Conservation (phyloP, 495 filamentous ascomycete genomes). For the Neurospora discreta region DNA sequence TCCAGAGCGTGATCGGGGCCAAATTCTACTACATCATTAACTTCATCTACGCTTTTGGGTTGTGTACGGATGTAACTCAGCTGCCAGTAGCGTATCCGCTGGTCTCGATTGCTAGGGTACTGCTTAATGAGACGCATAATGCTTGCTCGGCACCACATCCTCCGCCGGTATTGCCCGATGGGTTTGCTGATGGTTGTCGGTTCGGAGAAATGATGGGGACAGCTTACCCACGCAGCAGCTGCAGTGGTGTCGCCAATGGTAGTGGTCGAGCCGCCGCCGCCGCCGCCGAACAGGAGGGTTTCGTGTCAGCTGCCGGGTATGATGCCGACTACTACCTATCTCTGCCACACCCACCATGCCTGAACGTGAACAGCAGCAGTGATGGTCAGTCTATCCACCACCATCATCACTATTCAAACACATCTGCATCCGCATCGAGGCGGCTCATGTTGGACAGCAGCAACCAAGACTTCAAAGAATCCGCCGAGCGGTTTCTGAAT, state of each 20-base stretch:
- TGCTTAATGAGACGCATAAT: neutral
- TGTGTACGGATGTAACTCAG: neutral
- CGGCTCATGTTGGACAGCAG: neutral
- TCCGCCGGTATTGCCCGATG: neutral
- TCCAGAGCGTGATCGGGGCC: slow-evolving; percentile 5
- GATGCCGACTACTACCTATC: neutral
- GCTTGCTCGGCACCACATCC: neutral
- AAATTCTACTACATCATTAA: slow-evolving; percentile 11
- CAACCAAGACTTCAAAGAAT: slow-evolving; percentile 1
- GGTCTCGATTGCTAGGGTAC: neutral
- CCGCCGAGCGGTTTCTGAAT: slow-evolving; percentile 5
- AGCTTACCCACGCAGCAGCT: neutral
- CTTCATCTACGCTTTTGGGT: slow-evolving; percentile 7
- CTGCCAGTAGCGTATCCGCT: slow-evolving; percentile 1
- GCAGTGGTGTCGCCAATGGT: neutral
- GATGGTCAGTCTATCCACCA: neutral
- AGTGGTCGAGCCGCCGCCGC: neutral
- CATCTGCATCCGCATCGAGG: neutral
- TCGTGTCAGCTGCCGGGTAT: neutral
- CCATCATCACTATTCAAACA: neutral
- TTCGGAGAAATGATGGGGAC: neutral
- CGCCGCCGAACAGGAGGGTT: neutral
- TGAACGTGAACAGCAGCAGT: neutral
- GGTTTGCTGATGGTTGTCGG: neutral
- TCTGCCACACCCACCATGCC: neutral